Percentiles rank a stretch among this genome's conserved stretches.
phyloP scores from a whole-genome alignment of 208 protist genomes.

The Polymyxa betae region DNA sequence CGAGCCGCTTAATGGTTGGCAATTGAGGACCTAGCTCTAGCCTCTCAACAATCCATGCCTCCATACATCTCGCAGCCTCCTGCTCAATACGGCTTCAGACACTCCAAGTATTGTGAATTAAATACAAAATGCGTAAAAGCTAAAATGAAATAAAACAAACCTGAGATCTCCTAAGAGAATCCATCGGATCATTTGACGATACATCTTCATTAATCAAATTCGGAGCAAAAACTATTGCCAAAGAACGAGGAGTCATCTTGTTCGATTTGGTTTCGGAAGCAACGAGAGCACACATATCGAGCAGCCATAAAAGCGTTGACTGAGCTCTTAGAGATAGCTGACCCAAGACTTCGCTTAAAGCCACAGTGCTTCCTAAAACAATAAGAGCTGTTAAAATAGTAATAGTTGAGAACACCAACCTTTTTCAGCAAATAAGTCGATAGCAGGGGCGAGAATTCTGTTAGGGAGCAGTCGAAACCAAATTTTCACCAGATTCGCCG shows the following conservation, averaged over 20 bases:
- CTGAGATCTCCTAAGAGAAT: background rate
- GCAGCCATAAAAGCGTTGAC: background rate
- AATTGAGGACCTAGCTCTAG: background rate
- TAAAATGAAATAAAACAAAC: background rate
- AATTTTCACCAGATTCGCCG: slow-evolving; percentile 15
- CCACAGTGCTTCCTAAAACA: background rate
- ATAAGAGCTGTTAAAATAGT: no score
- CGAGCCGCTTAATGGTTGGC: no score
- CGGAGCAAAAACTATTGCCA: slow-evolving; percentile 18
- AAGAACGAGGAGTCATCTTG: background rate
- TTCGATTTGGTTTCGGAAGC: background rate
- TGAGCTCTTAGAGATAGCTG: background rate
- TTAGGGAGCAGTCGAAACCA: background rate
- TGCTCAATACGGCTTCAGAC: no score
- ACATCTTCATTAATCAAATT: slow-evolving; percentile 1
- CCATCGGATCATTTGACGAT: background rate
- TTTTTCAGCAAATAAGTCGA: background rate
- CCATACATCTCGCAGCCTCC: slow-evolving; percentile 4
- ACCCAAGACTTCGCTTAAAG: background rate
- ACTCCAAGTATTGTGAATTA: no score
- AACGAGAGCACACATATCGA: slow-evolving; percentile 2
- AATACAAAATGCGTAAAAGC: background rate
- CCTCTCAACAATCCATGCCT: slow-evolving; percentile 17
- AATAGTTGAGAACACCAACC: background rate
- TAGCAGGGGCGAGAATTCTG: background rate